Evolutionary conservation across 2,329 filamentous ascomycete genomes (phyloP).

Genomic region (Aureobasidium sp.): DNA sequence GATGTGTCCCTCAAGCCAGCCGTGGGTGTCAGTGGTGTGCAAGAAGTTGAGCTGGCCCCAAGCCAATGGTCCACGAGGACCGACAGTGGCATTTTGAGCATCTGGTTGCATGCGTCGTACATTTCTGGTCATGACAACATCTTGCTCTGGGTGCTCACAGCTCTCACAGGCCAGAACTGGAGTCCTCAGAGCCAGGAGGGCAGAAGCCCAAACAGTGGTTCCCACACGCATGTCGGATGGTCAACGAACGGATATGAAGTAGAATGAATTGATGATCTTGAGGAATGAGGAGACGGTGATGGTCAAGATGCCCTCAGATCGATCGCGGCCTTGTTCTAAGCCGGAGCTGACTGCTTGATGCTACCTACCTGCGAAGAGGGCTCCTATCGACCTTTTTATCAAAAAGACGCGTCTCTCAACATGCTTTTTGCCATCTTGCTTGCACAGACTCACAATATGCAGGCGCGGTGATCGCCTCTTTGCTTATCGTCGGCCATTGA

Average conservation of each 20-base stretch:
- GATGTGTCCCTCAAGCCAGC: slow-evolving; percentile 40
- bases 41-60: slow-evolving; percentile 63
- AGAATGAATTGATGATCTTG: neutral
- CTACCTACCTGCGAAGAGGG: neutral
- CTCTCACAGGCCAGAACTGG: slow-evolving; percentile 27
- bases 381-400: neutral
- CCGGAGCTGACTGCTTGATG: neutral
- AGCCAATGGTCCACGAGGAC: slow-evolving; percentile 40
- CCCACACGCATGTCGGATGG: neutral
- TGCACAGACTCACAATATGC: slow-evolving; percentile 3
- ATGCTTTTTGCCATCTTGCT: slow-evolving; percentile 7
- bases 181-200: neutral
- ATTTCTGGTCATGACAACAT: slow-evolving; percentile 36
- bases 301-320: neutral
- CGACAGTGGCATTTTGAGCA: slow-evolving; percentile 33
- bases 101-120: slow-evolving; percentile 41
- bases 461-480: slow-evolving; percentile 7
- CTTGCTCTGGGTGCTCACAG: slow-evolving; percentile 36
- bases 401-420: neutral
- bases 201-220: neutral
- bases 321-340: neutral
- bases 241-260: neutral
- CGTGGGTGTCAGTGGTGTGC: slow-evolving; percentile 57
- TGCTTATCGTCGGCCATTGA: slow-evolving; percentile 10
- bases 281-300: neutral